Evolutionary conservation across 192 early-diverging fungal species (phyloP).

Genomic region (Coemansia sp.): DNA sequence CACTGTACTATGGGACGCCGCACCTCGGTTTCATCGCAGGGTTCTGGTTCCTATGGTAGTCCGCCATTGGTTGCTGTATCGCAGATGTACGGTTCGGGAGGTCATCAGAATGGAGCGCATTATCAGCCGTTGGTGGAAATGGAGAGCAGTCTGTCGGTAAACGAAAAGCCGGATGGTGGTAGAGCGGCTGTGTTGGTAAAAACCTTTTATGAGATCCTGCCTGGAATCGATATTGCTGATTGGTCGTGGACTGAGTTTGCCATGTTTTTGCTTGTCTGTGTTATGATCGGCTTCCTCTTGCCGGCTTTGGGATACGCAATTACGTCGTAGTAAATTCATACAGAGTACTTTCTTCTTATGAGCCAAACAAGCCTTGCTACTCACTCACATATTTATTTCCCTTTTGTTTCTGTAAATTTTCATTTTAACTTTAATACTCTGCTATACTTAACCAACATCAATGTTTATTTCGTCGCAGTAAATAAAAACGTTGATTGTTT

Average conservation of each 20-base stretch:
- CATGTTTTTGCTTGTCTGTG: slow-evolving; percentile 34
- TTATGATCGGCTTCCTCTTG: slow-evolving; percentile 32
- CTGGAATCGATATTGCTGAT: slow-evolving; percentile 40
- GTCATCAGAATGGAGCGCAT: slow-evolving; percentile 1
- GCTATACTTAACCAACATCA: background rate
- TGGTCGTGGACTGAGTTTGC: slow-evolving; percentile 51
- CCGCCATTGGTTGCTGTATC: slow-evolving; percentile 32
- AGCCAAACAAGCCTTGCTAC: too few species aligned
- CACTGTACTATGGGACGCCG: slow-evolving; percentile 40
- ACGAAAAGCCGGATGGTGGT: slow-evolving; percentile 5
- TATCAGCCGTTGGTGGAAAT: slow-evolving; percentile 8
- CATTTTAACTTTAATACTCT: slow-evolving; percentile 1
- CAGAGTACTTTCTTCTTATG: too few species aligned
- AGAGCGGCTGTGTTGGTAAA: slow-evolving; percentile 29
- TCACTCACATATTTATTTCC: background rate
- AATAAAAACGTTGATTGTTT: background rate
- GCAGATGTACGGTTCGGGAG: slow-evolving; percentile 12
- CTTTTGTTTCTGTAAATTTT: slow-evolving; percentile 2
- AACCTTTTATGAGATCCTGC: slow-evolving; percentile 33
- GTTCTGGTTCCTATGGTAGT: slow-evolving; percentile 14
- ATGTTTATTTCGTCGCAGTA: background rate
- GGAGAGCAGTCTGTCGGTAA: too few species aligned
- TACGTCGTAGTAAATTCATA: background rate
- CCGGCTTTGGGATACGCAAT: slow-evolving; percentile 27
- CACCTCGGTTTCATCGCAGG: slow-evolving; percentile 32